Evolutionary conservation across 2,329 filamentous ascomycete species (phyloP), one percentile per base, ranked within the genome.

Genomic region (Mycosphaerelloides madeirae): DNA sequence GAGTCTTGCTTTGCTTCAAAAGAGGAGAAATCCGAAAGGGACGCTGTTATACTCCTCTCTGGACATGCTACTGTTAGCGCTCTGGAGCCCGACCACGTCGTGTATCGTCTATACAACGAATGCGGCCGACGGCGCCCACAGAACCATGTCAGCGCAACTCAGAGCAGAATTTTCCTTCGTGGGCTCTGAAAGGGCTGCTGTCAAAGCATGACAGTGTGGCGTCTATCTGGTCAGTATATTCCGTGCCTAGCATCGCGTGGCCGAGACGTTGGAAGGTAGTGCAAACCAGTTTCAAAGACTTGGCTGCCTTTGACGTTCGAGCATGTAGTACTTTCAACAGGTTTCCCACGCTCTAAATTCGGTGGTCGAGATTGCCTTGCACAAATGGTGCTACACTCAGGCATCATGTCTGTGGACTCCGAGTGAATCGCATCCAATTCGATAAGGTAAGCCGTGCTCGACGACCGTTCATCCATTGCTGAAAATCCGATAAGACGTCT

Each of bases 61-160:
- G 9, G 25, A 14, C 14, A 31, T 12, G 29, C 33, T 22, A 18
- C 38, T 6, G 14, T 16, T 12, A 15, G 20, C 37, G 37, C 11
- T 29, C 18, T 31, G 28, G 12, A 28, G 36, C 19, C 38, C 31
- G 38, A 19, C 42, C 18, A 18, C 29, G 29, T 31, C 12, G 25
- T 35, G 50, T 48, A 43, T 50, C 48, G 48, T 38, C 38, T 49
- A 47, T 43, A 45, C 43, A 47, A 41, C 38, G 31, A 18, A n/a
- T 28, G 25, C 41, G 38, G 28, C 43, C 41, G 39, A 43, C 37
- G 51, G 46, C 48, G 51, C 35, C 48, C 45, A 44, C 35, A 39
- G 43, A 44, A 32, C 40, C 41, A 34, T 41, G 38, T 20, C 22
- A 42, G 29, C 42, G 31, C 38, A 29, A 12, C 13, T 41, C 41